Base-by-base conservation (phyloP, 108 stramenopile species). In the Phaeodactylum tricornutum region DNA sequence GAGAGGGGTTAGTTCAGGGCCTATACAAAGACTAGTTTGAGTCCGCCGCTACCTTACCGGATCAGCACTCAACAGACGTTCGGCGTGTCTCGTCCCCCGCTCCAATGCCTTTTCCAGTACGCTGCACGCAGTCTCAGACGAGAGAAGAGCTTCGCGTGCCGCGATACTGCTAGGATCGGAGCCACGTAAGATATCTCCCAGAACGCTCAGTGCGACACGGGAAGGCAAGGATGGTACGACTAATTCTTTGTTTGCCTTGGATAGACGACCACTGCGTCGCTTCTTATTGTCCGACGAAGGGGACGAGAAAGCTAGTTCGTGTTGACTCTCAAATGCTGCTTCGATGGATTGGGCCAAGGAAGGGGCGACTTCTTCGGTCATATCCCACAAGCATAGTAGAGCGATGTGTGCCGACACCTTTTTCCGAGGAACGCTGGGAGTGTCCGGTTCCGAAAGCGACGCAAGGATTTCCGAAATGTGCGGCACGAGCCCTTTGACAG, bases 341-440 rank as follows among this genome's bases (percentile, higher is more conserved):
- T n/a, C n/a, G n/a, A 87, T 72, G 3, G 78, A 77, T 25, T 31
- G 46, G 19, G 77, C 70, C 27, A 87, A 60, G 16, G 72, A 64
- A 21, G 29, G 24, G 19, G 67, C 66, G 7, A 87, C 70, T 1
- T 78, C 67, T 7, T 72, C 67, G 0, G 52, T 49, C 79, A 79
- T 83, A 1, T 72, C 69, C 73, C 81, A 90, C 26, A 31, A 47
- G 38, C 79, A 81, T 30, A 88, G 61, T 11, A 81, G 60, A 15
- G 82, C 47, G 29, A 79, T 53, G 61, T 79, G 46, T 1, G 77
- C 65, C 31, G 72, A 59, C 15, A 80, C 43, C 40, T 65, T 61
- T 12, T 36, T 42, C 36, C 60, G 1, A 29, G 15, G 9, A 3
- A 38, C 15, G 8, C 16, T 35, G 37, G 43, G 11, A 27, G 43